These are phyloP conservation scores for Bothriochloa decipiens DNA, from an alignment of 176 grass and related monocot genomes.

Conservation along the genomic window DNA sequence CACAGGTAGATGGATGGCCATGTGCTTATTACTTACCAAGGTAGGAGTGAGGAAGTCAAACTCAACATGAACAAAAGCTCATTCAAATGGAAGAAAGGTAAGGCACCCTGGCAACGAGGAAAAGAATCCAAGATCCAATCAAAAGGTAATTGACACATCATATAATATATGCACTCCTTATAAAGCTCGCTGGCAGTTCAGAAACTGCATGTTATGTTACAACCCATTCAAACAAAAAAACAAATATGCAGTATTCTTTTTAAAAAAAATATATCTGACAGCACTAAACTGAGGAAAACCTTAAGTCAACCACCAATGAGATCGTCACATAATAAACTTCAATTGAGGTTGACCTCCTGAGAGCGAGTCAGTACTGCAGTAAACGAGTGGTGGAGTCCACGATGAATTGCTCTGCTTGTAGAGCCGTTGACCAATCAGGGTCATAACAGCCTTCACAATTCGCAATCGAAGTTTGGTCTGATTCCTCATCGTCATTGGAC, in stretches of 20 bases:
- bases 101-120: too few species aligned
- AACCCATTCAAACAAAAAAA: background rate
- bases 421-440: background rate
- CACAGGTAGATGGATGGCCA: too few species aligned
- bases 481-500: slow-evolving; percentile 1
- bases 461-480: background rate
- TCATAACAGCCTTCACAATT: background rate
- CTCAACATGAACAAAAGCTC: too few species aligned
- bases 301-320: background rate
- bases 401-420: background rate
- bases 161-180: background rate
- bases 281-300: background rate
- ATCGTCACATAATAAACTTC: background rate
- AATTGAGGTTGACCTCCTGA: background rate
- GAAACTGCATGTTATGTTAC: background rate
- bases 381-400: background rate
- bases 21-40: too few species aligned
- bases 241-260: too few species aligned
- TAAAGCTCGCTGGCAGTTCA: background rate
- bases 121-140: too few species aligned
- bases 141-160: too few species aligned
- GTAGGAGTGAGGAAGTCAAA: too few species aligned
- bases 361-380: background rate
- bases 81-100: too few species aligned
- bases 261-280: background rate